Conservation (phyloP, 169 alveolate species). For the Besnoitia besnoiti region DNA sequence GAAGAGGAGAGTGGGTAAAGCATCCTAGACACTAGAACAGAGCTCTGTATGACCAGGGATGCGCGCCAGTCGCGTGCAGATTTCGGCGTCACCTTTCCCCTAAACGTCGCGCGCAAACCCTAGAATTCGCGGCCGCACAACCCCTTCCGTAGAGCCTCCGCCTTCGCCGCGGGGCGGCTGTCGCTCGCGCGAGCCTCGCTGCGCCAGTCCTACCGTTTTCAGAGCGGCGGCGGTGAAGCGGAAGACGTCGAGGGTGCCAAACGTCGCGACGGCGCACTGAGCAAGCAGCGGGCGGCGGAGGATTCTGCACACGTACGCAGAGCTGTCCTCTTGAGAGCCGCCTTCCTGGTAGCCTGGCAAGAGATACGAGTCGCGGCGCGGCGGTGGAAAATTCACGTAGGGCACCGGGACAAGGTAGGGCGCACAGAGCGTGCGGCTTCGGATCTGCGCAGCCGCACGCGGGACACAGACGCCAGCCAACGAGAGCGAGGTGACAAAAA, state of each 20-base stretch:
- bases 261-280: conserved; percentile 33
- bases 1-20: no score
- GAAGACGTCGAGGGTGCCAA: conserved; percentile 15
- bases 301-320: not conserved
- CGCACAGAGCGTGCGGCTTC: conserved; percentile 25
- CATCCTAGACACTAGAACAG: no score
- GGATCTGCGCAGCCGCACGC: not conserved
- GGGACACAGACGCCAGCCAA: not conserved
- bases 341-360: not conserved
- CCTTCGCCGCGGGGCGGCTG: no score
- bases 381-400: not conserved
- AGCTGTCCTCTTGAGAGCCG: not conserved
- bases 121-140: no score
- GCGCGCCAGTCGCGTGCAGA: no score
- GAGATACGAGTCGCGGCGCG: not conserved
- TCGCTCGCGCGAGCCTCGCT: no score
- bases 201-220: not conserved
- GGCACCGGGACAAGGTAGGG: conserved; percentile 22
- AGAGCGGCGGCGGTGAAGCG: conserved; percentile 29
- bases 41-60: no score
- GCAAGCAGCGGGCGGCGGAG: conserved; percentile 14
- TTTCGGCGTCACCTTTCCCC: no score
- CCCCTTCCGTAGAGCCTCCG: no score
- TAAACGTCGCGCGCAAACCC: no score
- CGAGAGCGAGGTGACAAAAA: no score